Conservation (phyloP, 805 yeast species). For the Metschnikowia sp. region DNA sequence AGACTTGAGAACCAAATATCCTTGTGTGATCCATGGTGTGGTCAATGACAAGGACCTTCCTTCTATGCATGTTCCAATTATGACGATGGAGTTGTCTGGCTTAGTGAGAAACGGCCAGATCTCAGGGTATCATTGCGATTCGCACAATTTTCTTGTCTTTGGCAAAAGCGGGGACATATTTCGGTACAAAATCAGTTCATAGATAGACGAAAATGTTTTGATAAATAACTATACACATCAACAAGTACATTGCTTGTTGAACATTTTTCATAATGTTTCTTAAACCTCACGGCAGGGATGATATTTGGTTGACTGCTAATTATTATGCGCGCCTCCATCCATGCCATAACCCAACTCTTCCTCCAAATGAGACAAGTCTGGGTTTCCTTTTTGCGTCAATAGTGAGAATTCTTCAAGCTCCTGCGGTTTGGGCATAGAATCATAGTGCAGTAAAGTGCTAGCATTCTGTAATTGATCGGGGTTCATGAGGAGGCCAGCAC, state of each 20-base stretch:
- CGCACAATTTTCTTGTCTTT: constrained; percentile 33
- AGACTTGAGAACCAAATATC: constrained; percentile 10
- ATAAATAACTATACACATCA: neutral
- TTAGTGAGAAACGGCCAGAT: constrained; percentile 36
- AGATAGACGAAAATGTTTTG: neutral
- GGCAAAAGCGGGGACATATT: constrained; percentile 41
- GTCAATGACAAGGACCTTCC: constrained; percentile 37
- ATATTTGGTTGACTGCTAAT: neutral
- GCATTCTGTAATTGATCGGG: constrained; percentile 20
- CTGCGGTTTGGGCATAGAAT: constrained; percentile 42
- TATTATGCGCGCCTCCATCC: constrained; percentile 28
- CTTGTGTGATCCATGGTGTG: constrained; percentile 34
- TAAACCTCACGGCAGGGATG: too few relatives aligned
- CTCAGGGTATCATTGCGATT: constrained; percentile 30
- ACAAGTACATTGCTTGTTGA: neutral
- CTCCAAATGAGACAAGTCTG: constrained; percentile 37
- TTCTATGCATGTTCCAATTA: constrained; percentile 35
- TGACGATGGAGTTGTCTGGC: constrained; percentile 30
- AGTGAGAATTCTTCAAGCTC: constrained; percentile 39
- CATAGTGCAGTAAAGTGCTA: constrained; percentile 28
- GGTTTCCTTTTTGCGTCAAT: constrained; percentile 14
- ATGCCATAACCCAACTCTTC: constrained; percentile 45
- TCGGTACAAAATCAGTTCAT: constrained; percentile 22
- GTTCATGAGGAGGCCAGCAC: constrained; percentile 24
- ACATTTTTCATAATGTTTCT: neutral